Evolutionary conservation across 73 alveolate genomes (phyloP), one percentile per base, ranked within the genome.

Genomic region (Symbiodinium pilosum): DNA sequence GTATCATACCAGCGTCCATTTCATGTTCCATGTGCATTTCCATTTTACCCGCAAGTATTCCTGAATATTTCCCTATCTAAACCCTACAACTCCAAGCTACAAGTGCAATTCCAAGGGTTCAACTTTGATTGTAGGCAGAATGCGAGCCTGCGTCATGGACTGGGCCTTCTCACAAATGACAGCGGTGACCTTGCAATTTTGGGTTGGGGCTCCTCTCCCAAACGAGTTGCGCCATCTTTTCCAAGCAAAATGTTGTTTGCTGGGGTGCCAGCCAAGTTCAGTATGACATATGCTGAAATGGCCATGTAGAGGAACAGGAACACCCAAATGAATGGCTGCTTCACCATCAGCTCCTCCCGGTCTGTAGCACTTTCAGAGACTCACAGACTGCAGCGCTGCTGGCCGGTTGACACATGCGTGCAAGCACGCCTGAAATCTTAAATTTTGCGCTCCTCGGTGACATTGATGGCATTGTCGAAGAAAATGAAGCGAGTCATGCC

Each of bases 71-170:
- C n/a, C n/a, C n/a, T n/a, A n/a, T n/a, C n/a, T n/a, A n/a, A n/a
- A n/a, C n/a, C n/a, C n/a, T n/a, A n/a, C n/a, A n/a, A n/a, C n/a
- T n/a, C n/a, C n/a, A n/a, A n/a, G n/a, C n/a, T n/a, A n/a, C n/a
- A n/a, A n/a, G n/a, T n/a, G n/a, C 59, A 47, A 47, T 14, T 47
- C 59, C 6, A 47, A 47, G 59, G 14, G 59, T 64, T 64, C 81
- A 34, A 30, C 73, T 54, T n/a, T 26, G 30, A 30, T n/a, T 54
- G n/a, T n/a, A n/a, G n/a, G n/a, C n/a, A n/a, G n/a, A n/a, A n/a
- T n/a, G n/a, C n/a, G 28, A 6, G 96, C 96, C 96, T 91, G 96
- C 28, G 88, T 91, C 96, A 91, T 91, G 96, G 96, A 91, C 54
- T 91, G 96, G n/a, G 96, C 96, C 81, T 69, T 91, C 42, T 69